phyloP scores from a whole-genome alignment of 306 rosid species.

The Cicer bijugum region DNA sequence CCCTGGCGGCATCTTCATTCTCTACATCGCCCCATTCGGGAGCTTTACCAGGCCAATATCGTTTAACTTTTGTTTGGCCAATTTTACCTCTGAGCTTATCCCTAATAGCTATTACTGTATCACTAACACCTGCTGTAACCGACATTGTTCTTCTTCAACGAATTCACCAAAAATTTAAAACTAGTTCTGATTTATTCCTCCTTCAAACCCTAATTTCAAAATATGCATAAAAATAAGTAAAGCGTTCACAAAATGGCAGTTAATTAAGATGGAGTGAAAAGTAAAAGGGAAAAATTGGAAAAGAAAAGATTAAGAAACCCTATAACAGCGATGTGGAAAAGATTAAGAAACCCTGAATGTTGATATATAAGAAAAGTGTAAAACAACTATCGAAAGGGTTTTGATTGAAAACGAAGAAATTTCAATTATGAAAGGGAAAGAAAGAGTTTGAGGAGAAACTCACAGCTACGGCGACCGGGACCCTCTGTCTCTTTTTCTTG shows the following conservation, averaged over 20 bases:
- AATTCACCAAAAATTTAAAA: not conserved
- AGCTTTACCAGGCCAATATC: conserved; percentile 97
- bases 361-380: not conserved
- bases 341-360: not conserved
- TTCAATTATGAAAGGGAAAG: not conserved
- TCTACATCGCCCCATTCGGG: conserved; percentile 95
- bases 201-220: conserved; percentile 45
- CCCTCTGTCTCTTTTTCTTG: no score
- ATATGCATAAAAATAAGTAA: conserved; percentile 7
- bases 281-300: conserved; percentile 6
- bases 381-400: not conserved
- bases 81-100: conserved; percentile 95
- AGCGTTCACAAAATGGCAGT: not conserved
- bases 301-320: not conserved
- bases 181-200: not conserved
- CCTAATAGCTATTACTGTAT: conserved; percentile 78
- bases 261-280: conserved; percentile 8
- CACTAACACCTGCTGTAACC: conserved; percentile 97
- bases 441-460: not conserved
- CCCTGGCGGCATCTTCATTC: conserved; percentile 62
- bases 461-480: no score
- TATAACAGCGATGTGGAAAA: not conserved
- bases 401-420: conserved; percentile 4
- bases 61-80: conserved; percentile 84
- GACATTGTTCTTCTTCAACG: conserved; percentile 60